Evolutionary conservation across 352 stramenopile genomes (phyloP).

Genomic region (Blastocystis sp.): DNA sequence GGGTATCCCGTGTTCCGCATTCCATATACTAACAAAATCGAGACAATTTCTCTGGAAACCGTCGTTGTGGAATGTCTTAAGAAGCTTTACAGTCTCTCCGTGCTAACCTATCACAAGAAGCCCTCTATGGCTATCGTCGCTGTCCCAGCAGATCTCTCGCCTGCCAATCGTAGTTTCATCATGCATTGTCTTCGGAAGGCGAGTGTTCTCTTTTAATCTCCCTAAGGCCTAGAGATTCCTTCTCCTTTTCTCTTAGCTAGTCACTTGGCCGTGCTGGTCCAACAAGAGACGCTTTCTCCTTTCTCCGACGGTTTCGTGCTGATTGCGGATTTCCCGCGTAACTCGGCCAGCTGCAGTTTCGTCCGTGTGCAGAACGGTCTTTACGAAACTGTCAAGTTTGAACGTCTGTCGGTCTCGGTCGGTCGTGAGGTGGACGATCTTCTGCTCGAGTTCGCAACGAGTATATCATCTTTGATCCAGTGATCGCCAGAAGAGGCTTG

Average conservation of each 20-base stretch:
- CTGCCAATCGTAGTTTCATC: not conserved
- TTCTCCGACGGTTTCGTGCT: not conserved
- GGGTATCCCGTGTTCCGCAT: not conserved
- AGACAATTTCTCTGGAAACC: not conserved
- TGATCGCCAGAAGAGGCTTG: not conserved
- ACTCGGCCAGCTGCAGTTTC: not conserved
- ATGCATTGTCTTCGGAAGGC: not conserved
- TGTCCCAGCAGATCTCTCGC: not conserved
- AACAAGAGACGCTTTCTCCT: not conserved
- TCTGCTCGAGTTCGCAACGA: not conserved
- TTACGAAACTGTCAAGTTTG: not conserved
- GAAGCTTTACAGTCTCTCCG: not conserved
- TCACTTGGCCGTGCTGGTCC: not conserved
- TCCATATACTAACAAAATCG: not conserved
- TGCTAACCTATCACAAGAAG: not conserved
- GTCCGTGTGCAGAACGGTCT: not conserved
- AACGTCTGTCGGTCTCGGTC: not conserved
- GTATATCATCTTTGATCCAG: not conserved
- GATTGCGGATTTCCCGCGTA: not conserved
- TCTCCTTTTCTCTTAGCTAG: not conserved
- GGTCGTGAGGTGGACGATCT: not conserved
- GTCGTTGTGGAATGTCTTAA: slow-evolving; percentile 1
- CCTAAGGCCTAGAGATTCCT: not conserved
- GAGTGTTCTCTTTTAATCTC: not conserved
- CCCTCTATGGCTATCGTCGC: not conserved